A percentile compares a stretch with the other conserved stretches of the same genome.
These are phyloP conservation scores for Ophiocordyceps camponoti-saundersi DNA, from an alignment of 2,329 filamentous ascomycete genomes.

Conservation along the genomic window DNA sequence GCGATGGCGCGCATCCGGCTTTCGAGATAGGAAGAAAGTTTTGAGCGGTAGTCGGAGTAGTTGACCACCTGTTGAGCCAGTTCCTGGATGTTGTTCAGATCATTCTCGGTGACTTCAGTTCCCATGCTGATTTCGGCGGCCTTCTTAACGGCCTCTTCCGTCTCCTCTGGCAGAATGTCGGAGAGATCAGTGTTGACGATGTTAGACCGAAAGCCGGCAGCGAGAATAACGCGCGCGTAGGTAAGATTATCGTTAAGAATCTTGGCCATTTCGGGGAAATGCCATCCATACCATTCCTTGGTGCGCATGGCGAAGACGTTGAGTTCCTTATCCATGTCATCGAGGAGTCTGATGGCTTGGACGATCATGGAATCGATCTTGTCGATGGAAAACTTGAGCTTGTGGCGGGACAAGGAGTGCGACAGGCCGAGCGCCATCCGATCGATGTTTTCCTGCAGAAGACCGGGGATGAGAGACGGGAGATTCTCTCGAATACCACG, in stretches of 20 bases:
- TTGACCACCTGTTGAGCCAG: conserved; percentile 86
- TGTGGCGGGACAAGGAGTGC: conserved; percentile 91
- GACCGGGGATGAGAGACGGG: conserved; percentile 74
- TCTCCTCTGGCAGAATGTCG: conserved; percentile 87
- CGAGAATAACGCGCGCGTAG: conserved; percentile 74
- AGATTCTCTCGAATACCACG: conserved; percentile 87
- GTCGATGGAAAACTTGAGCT: conserved; percentile 95
- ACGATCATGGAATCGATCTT: conserved; percentile 99
- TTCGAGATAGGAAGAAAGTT: conserved; percentile 77
- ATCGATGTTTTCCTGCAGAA: conserved; percentile 70
- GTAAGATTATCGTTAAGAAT: conserved; percentile 95
- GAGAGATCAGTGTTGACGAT: conserved; percentile 62
- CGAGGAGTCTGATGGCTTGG: conserved; percentile 82
- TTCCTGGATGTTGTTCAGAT: conserved; percentile 81
- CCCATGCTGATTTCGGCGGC: conserved; percentile 97
- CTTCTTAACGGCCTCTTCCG: conserved; percentile 79
- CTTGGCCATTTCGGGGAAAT: conserved; percentile 95
- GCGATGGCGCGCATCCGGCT: conserved; percentile 94
- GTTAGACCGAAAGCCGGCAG: conserved; percentile 78
- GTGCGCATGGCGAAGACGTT: conserved; percentile 98
- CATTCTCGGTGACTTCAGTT: conserved; percentile 85
- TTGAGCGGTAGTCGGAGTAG: conserved; percentile 77
- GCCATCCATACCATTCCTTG: conserved; percentile 99
- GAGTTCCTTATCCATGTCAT: conserved; percentile 95
- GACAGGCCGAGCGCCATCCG: conserved; percentile 94